phyloP scores from a whole-genome alignment of 2,329 filamentous ascomycete genomes.

The Aspergillus intermedius region DNA sequence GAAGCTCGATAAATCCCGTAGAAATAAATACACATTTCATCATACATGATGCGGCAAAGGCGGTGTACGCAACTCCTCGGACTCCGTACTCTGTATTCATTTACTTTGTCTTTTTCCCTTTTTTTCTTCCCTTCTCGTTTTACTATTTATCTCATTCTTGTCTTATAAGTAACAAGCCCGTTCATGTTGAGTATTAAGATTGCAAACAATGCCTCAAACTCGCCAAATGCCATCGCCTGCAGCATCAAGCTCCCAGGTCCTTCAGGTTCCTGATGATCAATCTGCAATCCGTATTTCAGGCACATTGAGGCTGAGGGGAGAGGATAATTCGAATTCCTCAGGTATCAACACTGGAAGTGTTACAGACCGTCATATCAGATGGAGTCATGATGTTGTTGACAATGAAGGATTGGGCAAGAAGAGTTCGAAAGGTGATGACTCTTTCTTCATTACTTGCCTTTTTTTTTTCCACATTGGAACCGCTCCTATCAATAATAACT shows the following conservation, averaged over 20 bases:
- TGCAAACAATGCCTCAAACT: slow-evolving; percentile 33
- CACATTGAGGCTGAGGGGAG: slow-evolving; percentile 27
- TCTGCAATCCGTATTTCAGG: slow-evolving; percentile 21
- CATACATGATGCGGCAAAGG: not conserved
- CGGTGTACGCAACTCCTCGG: not conserved
- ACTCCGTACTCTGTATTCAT: not conserved
- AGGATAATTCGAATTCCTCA: slow-evolving; percentile 9
- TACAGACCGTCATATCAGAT: slow-evolving; percentile 64
- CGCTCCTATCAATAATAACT: slow-evolving; percentile 1
- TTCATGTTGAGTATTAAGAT: not conserved
- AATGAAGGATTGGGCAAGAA: slow-evolving; percentile 94
- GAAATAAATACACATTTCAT: not conserved
- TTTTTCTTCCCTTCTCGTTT: not conserved
- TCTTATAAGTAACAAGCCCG: not conserved
- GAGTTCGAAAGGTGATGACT: slow-evolving; percentile 74
- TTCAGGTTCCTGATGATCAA: slow-evolving; percentile 6
- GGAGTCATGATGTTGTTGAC: slow-evolving; percentile 89
- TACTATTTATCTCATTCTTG: not conserved
- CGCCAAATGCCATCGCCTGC: slow-evolving; percentile 24
- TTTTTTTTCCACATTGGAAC: not conserved
- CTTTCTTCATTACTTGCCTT: not conserved
- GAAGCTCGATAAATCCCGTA: not conserved
- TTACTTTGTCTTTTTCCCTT: not conserved
- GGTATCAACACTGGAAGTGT: slow-evolving; percentile 14
- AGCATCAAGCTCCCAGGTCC: slow-evolving; percentile 18